Evolutionary conservation across 2,329 filamentous ascomycete genomes (phyloP).

Genomic region (Aspergillus flavus): DNA sequence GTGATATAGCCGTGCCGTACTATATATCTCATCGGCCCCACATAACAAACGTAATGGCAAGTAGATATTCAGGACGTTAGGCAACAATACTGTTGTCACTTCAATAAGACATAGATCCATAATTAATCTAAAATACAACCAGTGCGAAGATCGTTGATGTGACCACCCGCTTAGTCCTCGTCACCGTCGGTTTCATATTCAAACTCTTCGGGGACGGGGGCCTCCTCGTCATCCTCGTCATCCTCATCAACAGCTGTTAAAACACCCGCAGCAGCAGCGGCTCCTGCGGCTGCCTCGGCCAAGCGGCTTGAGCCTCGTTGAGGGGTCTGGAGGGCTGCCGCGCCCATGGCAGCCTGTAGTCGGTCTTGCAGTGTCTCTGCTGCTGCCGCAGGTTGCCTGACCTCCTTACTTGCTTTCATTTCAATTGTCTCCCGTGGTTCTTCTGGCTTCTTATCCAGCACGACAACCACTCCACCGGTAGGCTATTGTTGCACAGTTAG

Average conservation of each 20-base stretch:
- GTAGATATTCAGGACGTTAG: constrained; percentile 14
- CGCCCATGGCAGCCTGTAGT: constrained; percentile 43
- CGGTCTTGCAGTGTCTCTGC: constrained; percentile 47
- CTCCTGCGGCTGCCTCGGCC: constrained; percentile 48
- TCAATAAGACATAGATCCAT: constrained; percentile 32
- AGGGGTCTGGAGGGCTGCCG: constrained; percentile 35
- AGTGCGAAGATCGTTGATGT: constrained; percentile 14
- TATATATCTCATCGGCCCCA: neutral
- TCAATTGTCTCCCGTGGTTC: constrained; percentile 82
- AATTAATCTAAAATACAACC: constrained; percentile 44
- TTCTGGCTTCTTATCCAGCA: constrained; percentile 78
- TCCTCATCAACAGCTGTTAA: constrained; percentile 83
- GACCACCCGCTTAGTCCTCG: constrained; percentile 19
- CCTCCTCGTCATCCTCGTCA: constrained; percentile 52
- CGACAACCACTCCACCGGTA: constrained; percentile 89
- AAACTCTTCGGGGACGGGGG: constrained; percentile 51
- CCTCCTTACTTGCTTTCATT: constrained; percentile 82
- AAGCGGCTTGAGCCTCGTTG: constrained; percentile 30
- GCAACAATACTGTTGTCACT: constrained; percentile 12
- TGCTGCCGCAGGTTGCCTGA: constrained; percentile 45
- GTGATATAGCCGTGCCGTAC: neutral
- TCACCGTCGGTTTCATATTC: constrained; percentile 49
- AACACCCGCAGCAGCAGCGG: constrained; percentile 75
- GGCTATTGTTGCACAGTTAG: constrained; percentile 62
- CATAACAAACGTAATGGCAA: constrained; percentile 4